Conservation (phyloP, 306 rosid genomes). For the Cicer pinnatifidum region DNA sequence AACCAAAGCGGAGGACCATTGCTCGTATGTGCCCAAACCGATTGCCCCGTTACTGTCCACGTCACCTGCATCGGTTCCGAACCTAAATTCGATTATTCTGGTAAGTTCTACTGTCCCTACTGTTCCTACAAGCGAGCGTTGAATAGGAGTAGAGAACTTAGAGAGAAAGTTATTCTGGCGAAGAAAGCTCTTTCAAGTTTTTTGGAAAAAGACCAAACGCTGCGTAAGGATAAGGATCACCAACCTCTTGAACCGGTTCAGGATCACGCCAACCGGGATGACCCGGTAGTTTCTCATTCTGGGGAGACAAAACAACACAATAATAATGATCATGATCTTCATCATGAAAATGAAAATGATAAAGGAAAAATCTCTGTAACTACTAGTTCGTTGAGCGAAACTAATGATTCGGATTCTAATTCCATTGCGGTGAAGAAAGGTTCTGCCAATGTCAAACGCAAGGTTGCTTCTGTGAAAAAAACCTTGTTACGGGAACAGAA, state of each 20-base stretch:
- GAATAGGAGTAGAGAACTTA: conserved; percentile 39
- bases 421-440: not conserved
- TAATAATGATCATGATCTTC: too few relatives aligned
- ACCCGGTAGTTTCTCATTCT: conserved; percentile 13
- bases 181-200: conserved; percentile 57
- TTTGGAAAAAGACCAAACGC: conserved; percentile 39
- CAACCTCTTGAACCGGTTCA: not conserved
- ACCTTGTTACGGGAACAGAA: not conserved
- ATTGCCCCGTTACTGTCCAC: conserved; percentile 66
- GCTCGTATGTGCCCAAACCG: conserved; percentile 57
- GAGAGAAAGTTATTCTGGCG: conserved; percentile 49
- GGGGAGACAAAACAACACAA: not conserved
- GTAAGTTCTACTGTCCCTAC: conserved; percentile 68
- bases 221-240: not conserved
- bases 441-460: not conserved
- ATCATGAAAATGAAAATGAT: conserved; percentile 15
- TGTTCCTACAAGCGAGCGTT: conserved; percentile 59
- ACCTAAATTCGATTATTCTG: conserved; percentile 63
- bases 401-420: conserved; percentile 41
- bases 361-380: conserved; percentile 32
- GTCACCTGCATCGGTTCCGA: conserved; percentile 55
- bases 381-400: conserved; percentile 48
- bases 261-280: conserved; percentile 20
- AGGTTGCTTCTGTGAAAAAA: conserved; percentile 17
- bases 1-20: conserved; percentile 41